Percentiles rank a stretch among this genome's conserved stretches.
phyloP scores from a whole-genome alignment of 1,139 yeast species.

The Sugiyamaella paludigena region DNA sequence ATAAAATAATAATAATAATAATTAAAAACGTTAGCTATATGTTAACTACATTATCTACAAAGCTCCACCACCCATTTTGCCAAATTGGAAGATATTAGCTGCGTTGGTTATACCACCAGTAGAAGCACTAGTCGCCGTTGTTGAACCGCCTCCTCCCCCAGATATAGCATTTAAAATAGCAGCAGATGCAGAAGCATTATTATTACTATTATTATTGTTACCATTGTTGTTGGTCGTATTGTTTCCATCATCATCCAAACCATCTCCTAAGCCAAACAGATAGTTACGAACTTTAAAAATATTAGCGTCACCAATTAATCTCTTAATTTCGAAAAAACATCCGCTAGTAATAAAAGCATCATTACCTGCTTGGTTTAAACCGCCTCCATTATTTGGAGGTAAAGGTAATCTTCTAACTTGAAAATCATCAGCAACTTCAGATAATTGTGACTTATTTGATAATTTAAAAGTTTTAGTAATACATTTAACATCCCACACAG shows the following conservation, averaged over 20 bases:
- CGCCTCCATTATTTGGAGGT: constrained; percentile 24
- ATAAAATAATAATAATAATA: too few relatives aligned
- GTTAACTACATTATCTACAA: constrained; percentile 3
- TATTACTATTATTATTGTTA: constrained; percentile 9
- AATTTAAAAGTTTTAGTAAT: constrained; percentile 53
- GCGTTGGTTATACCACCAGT: constrained; percentile 23
- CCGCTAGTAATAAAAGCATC: constrained; percentile 51
- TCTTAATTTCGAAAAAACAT: constrained; percentile 50
- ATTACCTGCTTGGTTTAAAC: constrained; percentile 48
- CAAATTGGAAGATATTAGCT: constrained; percentile 35
- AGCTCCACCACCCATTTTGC: constrained; percentile 36
- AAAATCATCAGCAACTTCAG: constrained; percentile 51
- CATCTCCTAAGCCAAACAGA: constrained; percentile 41
- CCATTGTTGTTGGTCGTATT: background rate
- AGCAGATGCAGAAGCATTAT: constrained; percentile 11
- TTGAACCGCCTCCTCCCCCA: background rate
- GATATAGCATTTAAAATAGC: constrained; percentile 12
- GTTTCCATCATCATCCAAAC: constrained; percentile 21
- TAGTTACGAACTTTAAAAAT: constrained; percentile 33
- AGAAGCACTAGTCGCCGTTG: background rate
- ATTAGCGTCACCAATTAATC: constrained; percentile 38
- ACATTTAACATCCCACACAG: constrained; percentile 78
- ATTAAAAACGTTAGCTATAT: too few relatives aligned
- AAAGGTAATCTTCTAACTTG: constrained; percentile 34
- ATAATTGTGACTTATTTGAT: constrained; percentile 38